These are phyloP conservation scores for Physcia stellaris DNA, from an alignment of 495 filamentous ascomycete species.

Conservation along the genomic window DNA sequence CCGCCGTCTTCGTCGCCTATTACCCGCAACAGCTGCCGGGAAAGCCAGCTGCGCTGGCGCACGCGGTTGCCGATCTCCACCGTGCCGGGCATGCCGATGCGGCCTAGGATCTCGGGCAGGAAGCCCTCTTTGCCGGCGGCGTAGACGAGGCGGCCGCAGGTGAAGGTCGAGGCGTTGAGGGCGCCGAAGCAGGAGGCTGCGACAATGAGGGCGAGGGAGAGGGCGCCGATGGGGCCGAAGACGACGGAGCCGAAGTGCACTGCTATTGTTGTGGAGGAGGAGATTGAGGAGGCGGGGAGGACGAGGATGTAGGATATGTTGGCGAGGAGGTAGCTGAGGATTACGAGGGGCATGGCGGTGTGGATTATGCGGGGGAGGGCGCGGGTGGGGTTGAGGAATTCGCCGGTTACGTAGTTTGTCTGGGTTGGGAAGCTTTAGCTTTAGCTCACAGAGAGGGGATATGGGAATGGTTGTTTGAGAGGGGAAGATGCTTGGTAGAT, in stretches of 20 bases:
- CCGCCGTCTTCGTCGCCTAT: slow-evolving; percentile 48
- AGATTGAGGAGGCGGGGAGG: slow-evolving; percentile 66
- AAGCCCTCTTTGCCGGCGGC: slow-evolving; percentile 92
- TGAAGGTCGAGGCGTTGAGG: slow-evolving; percentile 91
- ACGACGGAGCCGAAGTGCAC: slow-evolving; percentile 87
- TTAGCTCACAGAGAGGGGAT: background rate
- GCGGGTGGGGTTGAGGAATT: slow-evolving; percentile 81
- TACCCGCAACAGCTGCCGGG: slow-evolving; percentile 38
- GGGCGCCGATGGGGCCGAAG: slow-evolving; percentile 68
- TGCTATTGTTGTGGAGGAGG: slow-evolving; percentile 79
- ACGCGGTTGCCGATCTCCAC: slow-evolving; percentile 26
- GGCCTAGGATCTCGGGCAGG: slow-evolving; percentile 70
- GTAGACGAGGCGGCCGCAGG: slow-evolving; percentile 81
- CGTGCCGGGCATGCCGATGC: slow-evolving; percentile 54
- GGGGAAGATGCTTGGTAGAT: no score
- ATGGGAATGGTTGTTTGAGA: no score
- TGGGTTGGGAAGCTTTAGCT: slow-evolving; percentile 18
- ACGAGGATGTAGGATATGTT: slow-evolving; percentile 93
- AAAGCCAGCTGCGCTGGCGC: slow-evolving; percentile 44
- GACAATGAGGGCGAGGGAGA: slow-evolving; percentile 81
- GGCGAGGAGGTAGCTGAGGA: slow-evolving; percentile 75
- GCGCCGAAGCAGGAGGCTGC: slow-evolving; percentile 81
- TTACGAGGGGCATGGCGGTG: slow-evolving; percentile 92
- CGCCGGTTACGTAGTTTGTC: slow-evolving; percentile 95
- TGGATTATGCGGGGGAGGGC: slow-evolving; percentile 93